A percentile compares a stretch with the other conserved stretches of the same genome.
Conservation (phyloP, 768 basidiomycete species). For the Lentinula guzmanii region DNA sequence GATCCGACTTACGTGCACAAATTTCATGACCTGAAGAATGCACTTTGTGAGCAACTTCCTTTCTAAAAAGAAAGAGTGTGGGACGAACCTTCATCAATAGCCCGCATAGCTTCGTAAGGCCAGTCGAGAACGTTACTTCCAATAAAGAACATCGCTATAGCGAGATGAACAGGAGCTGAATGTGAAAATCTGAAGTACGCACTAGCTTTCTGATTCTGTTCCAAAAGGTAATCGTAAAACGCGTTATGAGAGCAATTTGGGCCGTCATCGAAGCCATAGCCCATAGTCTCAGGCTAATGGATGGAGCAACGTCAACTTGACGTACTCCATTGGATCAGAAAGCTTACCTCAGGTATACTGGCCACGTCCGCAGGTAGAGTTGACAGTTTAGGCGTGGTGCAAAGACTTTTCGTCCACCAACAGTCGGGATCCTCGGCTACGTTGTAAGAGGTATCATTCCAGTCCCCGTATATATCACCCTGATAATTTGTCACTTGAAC, state of each 20-base stretch:
- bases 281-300: slow-evolving; percentile 45
- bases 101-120: slow-evolving; percentile 52
- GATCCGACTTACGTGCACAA: slow-evolving; percentile 44
- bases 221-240: slow-evolving; percentile 49
- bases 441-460: slow-evolving; percentile 17
- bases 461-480: slow-evolving; percentile 12
- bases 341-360: slow-evolving; percentile 39
- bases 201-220: slow-evolving; percentile 58
- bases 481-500: slow-evolving; percentile 3
- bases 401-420: slow-evolving; percentile 33
- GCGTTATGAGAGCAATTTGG: slow-evolving; percentile 61
- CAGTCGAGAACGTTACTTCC: slow-evolving; percentile 53
- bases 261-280: slow-evolving; percentile 61
- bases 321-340: not conserved
- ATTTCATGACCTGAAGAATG: slow-evolving; percentile 36
- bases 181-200: slow-evolving; percentile 16
- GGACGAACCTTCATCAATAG: slow-evolving; percentile 34
- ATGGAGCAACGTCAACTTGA: not conserved
- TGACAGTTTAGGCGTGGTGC: slow-evolving; percentile 39
- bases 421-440: slow-evolving; percentile 38
- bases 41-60: not conserved
- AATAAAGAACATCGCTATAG: slow-evolving; percentile 54
- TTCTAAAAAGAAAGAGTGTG: not conserved
- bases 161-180: not conserved
- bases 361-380: slow-evolving; percentile 39